These are phyloP conservation scores for Annulohypoxylon stygium DNA, from an alignment of 495 filamentous ascomycete species.

Conservation along the genomic window DNA sequence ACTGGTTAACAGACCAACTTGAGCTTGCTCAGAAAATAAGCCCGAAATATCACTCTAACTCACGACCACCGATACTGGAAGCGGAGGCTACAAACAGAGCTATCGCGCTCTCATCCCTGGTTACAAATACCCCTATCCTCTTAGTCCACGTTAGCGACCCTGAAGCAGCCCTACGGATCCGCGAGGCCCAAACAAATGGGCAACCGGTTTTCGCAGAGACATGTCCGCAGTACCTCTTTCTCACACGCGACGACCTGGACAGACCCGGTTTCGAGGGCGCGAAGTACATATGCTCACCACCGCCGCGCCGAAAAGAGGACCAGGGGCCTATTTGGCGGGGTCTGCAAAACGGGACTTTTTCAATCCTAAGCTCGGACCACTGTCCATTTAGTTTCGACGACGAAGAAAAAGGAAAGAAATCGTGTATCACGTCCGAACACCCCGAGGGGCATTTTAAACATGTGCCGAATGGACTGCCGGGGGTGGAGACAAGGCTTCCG, in stretches of 20 bases:
- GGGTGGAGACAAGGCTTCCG: background rate
- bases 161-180: conserved; percentile 65
- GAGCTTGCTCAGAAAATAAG: background rate
- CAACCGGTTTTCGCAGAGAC: conserved; percentile 74
- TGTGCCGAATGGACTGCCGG: background rate
- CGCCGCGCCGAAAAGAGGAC: conserved; percentile 56
- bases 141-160: conserved; percentile 71
- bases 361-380: background rate
- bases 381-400: conserved; percentile 4
- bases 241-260: conserved; percentile 65
- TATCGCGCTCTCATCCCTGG: conserved; percentile 66
- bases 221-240: conserved; percentile 75
- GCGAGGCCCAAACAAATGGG: conserved; percentile 66
- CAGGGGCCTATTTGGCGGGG: conserved; percentile 52
- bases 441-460: background rate
- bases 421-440: background rate
- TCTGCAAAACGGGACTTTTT: background rate
- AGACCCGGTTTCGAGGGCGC: conserved; percentile 67
- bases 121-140: conserved; percentile 66
- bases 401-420: background rate
- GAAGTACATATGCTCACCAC: conserved; percentile 65
- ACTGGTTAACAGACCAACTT: background rate
- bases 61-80: background rate
- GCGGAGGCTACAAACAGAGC: conserved; percentile 58
- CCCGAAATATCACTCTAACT: conserved; percentile 1